Conservation (phyloP, 805 yeast species). For the Blastobotrys chiropterorum region DNA sequence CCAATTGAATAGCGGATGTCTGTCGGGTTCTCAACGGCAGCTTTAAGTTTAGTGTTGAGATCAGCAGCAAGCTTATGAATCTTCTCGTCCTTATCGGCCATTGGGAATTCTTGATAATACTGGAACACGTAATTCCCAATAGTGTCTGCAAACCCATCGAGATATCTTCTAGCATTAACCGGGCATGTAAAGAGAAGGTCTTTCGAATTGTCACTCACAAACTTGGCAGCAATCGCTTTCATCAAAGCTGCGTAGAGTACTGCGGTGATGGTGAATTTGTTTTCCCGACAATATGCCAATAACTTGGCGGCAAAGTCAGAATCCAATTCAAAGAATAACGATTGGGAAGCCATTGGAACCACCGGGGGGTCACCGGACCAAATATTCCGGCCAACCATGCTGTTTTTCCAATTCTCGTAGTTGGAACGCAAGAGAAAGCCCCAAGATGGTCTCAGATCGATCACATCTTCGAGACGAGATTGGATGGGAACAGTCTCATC, state of each 20-base stretch:
- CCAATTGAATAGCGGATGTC: conserved; percentile 1
- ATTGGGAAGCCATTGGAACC: conserved; percentile 10
- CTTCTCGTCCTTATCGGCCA: not conserved
- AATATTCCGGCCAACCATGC: not conserved
- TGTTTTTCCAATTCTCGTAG: not conserved
- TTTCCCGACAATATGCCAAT: conserved; percentile 4
- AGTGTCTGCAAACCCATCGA: not conserved
- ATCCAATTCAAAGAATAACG: conserved; percentile 8
- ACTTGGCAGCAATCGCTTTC: conserved; percentile 3
- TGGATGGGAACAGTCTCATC: not conserved
- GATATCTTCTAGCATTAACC: conserved; percentile 15
- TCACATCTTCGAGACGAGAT: not conserved
- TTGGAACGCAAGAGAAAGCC: not conserved
- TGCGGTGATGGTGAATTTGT: conserved; percentile 11
- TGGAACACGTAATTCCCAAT: conserved; percentile 7
- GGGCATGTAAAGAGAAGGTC: conserved; percentile 10
- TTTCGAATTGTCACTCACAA: not conserved
- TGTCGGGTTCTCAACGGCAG: not conserved
- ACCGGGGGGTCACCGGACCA: conserved; percentile 12
- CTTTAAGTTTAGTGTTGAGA: not conserved
- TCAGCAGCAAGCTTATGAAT: not conserved
- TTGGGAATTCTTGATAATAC: not conserved
- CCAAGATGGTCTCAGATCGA: conserved; percentile 2
- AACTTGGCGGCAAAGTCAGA: conserved; percentile 5
- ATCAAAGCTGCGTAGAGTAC: conserved; percentile 12